phyloP scores from a whole-genome alignment of 805 yeast species.

The Diddensiella caesifluorescens region DNA sequence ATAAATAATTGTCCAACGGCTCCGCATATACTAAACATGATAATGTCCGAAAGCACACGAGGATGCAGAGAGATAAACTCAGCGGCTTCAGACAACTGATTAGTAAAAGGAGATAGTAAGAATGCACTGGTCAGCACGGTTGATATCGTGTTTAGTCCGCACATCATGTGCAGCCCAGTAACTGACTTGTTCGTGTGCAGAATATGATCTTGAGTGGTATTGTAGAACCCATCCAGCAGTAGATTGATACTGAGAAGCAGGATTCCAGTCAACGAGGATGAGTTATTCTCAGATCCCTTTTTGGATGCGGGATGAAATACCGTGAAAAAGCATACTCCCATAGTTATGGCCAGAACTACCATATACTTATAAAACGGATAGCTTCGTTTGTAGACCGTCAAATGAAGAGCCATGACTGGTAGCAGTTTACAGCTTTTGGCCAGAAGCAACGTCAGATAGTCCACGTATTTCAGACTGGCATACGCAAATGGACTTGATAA shows the following conservation, averaged over 20 bases:
- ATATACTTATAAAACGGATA: conserved; percentile 73
- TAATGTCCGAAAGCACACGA: conserved; percentile 51
- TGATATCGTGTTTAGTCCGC: conserved; percentile 51
- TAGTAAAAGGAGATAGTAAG: conserved; percentile 43
- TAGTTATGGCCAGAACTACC: conserved; percentile 73
- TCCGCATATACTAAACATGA: conserved; percentile 70
- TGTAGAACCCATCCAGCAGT: conserved; percentile 84
- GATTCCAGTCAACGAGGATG: conserved; percentile 51
- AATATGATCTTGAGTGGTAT: conserved; percentile 86
- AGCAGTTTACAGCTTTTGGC: conserved; percentile 92
- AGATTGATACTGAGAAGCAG: conserved; percentile 54
- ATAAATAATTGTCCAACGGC: conserved; percentile 94
- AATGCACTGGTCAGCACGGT: conserved; percentile 38
- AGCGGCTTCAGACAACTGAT: conserved; percentile 48
- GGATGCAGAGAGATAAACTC: conserved; percentile 50
- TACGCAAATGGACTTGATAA: conserved; percentile 80
- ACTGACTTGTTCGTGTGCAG: conserved; percentile 48
- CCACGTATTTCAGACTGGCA: conserved; percentile 73
- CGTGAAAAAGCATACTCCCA: conserved; percentile 80
- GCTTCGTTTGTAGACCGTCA: conserved; percentile 57
- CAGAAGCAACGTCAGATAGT: conserved; percentile 73
- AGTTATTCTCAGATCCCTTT: conserved; percentile 15
- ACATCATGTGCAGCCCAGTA: conserved; percentile 87
- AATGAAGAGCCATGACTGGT: conserved; percentile 88
- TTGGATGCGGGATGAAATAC: conserved; percentile 37